Percentiles rank a stretch among this genome's conserved stretches.
These are phyloP conservation scores for Lolium rigidum DNA, from an alignment of 176 grass and related monocot species.

Conservation along the genomic window DNA sequence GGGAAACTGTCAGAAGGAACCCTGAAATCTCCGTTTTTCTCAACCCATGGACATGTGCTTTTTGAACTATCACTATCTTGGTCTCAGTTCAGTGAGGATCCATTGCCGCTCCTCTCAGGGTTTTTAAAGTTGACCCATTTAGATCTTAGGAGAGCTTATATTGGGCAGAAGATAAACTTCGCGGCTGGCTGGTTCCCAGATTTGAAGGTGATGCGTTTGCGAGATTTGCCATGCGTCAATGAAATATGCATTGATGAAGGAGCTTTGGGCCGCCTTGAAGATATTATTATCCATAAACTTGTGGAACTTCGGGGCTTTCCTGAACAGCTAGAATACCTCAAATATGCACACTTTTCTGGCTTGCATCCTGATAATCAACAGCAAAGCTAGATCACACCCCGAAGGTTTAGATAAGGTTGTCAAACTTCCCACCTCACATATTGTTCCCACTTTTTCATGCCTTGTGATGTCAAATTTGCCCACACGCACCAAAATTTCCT, in stretches of 20 bases:
- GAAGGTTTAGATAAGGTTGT: background rate
- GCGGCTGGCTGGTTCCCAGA: slow-evolving; percentile 28
- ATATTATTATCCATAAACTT: slow-evolving; percentile 1
- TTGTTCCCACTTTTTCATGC: no score
- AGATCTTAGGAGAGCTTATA: background rate
- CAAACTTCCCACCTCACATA: background rate
- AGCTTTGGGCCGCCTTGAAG: background rate
- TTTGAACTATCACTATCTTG: slow-evolving; percentile 16
- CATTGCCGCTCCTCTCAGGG: slow-evolving; percentile 8
- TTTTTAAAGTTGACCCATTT: slow-evolving; percentile 31
- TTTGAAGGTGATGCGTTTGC: background rate
- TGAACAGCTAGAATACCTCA: slow-evolving; percentile 6
- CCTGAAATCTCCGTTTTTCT: slow-evolving; percentile 36
- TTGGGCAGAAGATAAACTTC: background rate
- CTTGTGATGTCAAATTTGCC: no score
- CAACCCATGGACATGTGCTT: background rate
- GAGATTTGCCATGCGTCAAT: background rate
- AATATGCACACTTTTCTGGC: background rate
- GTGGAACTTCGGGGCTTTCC: slow-evolving; percentile 24
- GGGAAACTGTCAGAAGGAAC: slow-evolving; percentile 14
- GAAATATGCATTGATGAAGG: slow-evolving; percentile 36
- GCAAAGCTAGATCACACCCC: background rate
- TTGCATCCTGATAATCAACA: background rate
- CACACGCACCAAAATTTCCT: no score
- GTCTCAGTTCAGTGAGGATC: slow-evolving; percentile 8